phyloP scores from a whole-genome alignment of 2,329 filamentous ascomycete species.

The Xenoacremonium recifei region DNA sequence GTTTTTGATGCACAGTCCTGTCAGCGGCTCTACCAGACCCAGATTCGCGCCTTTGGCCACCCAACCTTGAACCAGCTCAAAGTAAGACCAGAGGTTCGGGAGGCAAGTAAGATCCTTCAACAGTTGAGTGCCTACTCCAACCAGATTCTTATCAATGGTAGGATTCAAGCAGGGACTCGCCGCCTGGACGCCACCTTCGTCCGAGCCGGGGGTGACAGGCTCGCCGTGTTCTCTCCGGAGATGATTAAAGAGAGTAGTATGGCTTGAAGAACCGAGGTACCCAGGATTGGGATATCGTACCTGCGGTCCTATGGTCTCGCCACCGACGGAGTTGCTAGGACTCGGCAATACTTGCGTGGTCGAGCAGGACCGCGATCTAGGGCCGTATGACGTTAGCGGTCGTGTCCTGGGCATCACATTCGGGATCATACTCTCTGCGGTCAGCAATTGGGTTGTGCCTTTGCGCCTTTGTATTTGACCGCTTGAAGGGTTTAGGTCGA shows the following conservation, averaged over 20 bases:
- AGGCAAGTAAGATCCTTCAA: constrained; percentile 2
- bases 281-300: constrained; percentile 22
- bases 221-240: constrained; percentile 1
- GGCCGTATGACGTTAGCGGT: too few species aligned
- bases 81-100: neutral
- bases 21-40: constrained; percentile 1
- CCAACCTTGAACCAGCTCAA: constrained; percentile 3
- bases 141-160: neutral
- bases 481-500: too few species aligned
- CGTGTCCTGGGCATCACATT: too few species aligned
- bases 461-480: too few species aligned
- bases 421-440: too few species aligned
- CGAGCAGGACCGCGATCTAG: too few species aligned
- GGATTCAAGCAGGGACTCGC: neutral
- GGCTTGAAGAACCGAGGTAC: constrained; percentile 20
- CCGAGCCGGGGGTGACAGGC: neutral
- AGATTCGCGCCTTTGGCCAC: constrained; percentile 5
- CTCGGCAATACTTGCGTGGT: too few species aligned
- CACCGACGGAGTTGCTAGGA: too few species aligned
- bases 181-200: neutral
- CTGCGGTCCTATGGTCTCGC: too few species aligned
- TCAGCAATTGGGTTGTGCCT: too few species aligned
- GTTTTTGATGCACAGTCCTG: neutral
- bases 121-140: constrained; percentile 3
- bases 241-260: constrained; percentile 15